phyloP scores from a whole-genome alignment of 202 grass and related monocot species.

The Saccharum hybrid region DNA sequence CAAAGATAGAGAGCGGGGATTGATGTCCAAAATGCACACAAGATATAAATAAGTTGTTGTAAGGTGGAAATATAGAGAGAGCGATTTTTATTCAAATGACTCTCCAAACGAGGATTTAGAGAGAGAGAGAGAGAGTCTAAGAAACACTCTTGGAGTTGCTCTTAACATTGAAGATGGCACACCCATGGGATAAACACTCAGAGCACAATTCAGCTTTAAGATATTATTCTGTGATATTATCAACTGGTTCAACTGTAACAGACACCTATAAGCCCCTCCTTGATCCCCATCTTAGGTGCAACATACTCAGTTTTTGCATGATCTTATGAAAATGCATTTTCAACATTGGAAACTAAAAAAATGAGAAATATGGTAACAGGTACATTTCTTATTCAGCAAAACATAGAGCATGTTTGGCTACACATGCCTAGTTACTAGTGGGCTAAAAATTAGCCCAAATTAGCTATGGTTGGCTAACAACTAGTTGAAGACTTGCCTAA shows the following conservation, averaged over 20 bases:
- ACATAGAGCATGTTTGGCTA: too few relatives aligned
- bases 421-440: too few relatives aligned
- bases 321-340: background rate
- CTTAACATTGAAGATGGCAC: background rate
- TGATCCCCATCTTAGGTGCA: background rate
- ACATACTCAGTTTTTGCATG: background rate
- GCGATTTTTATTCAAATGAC: too few relatives aligned
- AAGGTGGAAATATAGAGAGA: too few relatives aligned
- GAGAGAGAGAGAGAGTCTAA: too few relatives aligned
- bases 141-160: too few relatives aligned
- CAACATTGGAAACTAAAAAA: background rate
- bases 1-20: background rate
- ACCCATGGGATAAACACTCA: background rate
- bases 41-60: too few relatives aligned
- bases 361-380: background rate
- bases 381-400: background rate
- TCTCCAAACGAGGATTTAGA: too few relatives aligned
- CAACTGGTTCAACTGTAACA: background rate
- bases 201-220: background rate
- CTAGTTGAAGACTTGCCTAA: too few relatives aligned
- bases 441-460: too few relatives aligned
- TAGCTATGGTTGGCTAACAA: too few relatives aligned
- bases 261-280: background rate
- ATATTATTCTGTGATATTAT: background rate
- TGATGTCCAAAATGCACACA: too few relatives aligned